Evolutionary conservation across 495 filamentous ascomycete species (phyloP).

Genomic region (Cercophora sp.): DNA sequence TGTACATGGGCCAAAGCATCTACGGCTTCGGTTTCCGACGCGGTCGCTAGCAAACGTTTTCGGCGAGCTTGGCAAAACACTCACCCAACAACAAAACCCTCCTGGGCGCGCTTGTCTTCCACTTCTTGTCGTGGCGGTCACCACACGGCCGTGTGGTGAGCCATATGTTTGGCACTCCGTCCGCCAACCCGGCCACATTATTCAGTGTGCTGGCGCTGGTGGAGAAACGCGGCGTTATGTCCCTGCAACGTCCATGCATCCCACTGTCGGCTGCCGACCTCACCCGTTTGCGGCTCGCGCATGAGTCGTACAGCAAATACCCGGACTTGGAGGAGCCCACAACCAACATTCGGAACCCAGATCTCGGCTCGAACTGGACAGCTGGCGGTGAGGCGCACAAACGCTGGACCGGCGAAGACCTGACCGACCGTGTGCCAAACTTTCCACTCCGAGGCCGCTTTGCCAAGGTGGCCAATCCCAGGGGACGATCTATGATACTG

Average conservation of each 20-base stretch:
- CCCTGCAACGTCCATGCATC: not conserved
- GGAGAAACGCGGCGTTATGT: not conserved
- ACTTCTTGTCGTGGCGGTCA: not conserved
- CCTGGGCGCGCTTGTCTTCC: not conserved
- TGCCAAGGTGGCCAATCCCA: not conserved
- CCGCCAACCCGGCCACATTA: not conserved
- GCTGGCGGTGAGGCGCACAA: not conserved
- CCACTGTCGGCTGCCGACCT: not conserved
- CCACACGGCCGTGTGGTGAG: not conserved
- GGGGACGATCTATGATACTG: not conserved
- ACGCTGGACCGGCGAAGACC: not conserved
- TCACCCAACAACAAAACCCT: not conserved
- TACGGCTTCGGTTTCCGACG: not conserved
- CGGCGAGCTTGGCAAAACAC: not conserved
- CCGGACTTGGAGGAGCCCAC: not conserved
- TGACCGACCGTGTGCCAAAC: not conserved
- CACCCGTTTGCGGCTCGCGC: not conserved
- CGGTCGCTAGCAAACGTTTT: not conserved
- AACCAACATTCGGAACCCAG: not conserved
- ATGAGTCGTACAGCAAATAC: not conserved
- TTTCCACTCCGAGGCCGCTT: not conserved
- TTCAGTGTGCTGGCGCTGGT: not conserved
- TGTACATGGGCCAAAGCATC: not conserved
- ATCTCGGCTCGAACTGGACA: not conserved
- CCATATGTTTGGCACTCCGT: not conserved